Evolutionary conservation across 768 basidiomycete genomes (phyloP).

Genomic region (Rhodotorula sphaerocarpa): DNA sequence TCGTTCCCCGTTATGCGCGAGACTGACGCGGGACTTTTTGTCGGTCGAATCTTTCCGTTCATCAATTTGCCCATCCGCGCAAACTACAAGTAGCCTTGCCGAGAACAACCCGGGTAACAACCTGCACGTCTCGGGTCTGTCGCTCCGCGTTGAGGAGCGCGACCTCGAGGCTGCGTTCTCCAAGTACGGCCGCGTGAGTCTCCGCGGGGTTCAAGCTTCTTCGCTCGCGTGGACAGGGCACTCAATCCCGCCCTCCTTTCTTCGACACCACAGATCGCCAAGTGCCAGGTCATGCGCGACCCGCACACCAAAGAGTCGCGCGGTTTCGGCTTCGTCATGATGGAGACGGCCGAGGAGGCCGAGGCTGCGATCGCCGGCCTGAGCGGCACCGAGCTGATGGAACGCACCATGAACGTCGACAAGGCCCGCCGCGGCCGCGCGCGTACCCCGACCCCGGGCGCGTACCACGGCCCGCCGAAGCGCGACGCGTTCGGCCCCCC

Average conservation of each 20-base stretch:
- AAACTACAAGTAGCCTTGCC: neutral
- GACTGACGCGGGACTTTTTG: no score
- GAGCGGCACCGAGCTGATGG: conserved; percentile 74
- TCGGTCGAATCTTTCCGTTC: no score
- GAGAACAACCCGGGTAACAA: conserved; percentile 56
- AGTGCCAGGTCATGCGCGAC: conserved; percentile 60
- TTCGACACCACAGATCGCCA: conserved; percentile 51
- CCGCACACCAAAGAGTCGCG: conserved; percentile 63
- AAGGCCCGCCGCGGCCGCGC: conserved; percentile 88
- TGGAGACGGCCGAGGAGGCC: conserved; percentile 76
- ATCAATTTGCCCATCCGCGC: neutral
- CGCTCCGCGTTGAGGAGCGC: conserved; percentile 63
- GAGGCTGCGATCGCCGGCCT: conserved; percentile 80
- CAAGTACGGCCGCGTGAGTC: conserved; percentile 73
- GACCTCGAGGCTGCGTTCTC: conserved; percentile 81
- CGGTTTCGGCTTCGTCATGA: conserved; percentile 82
- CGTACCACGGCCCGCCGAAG: conserved; percentile 90
- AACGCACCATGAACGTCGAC: conserved; percentile 80
- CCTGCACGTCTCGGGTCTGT: conserved; percentile 57
- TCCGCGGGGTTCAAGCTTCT: neutral
- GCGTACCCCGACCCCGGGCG: conserved; percentile 83
- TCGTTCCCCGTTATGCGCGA: no score
- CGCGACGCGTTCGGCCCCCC: conserved; percentile 55
- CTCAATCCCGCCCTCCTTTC: neutral
- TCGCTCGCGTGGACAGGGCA: conserved; percentile 1